Conservation (phyloP, 371 early-diverging fungal genomes). For the Apophysomyces trapeziformis region DNA sequence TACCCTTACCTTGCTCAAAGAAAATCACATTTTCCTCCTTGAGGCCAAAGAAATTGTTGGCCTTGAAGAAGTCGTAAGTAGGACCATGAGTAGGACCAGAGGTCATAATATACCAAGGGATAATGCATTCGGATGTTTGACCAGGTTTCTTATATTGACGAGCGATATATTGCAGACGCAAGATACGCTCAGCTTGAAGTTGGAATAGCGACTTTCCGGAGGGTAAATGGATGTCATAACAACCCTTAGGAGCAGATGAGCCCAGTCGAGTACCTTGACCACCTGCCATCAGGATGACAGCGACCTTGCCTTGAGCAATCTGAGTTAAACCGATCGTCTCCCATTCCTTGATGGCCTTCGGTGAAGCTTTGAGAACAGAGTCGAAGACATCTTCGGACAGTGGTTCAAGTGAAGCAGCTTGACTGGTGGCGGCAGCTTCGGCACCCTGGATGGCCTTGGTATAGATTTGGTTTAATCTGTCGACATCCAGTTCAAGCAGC, state of each 20-base stretch:
- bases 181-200: conserved; percentile 92
- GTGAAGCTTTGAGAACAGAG: conserved; percentile 65
- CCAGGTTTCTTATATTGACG: conserved; percentile 42
- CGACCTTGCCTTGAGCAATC: conserved; percentile 91
- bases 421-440: conserved; percentile 42
- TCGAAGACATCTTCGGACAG: conserved; percentile 79
- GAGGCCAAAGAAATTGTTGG: conserved; percentile 87
- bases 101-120: conserved; percentile 97
- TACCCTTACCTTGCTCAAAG: conserved; percentile 75
- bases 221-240: conserved; percentile 91
- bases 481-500: conserved; percentile 77
- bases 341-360: conserved; percentile 72
- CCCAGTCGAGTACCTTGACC: conserved; percentile 93
- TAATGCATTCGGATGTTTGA: conserved; percentile 46
- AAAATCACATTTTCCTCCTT: conserved; percentile 80
- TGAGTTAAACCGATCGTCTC: conserved; percentile 71
- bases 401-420: conserved; percentile 67
- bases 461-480: conserved; percentile 80
- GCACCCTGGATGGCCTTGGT: conserved; percentile 66
- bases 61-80: conserved; percentile 85
- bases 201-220: conserved; percentile 88
- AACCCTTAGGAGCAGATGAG: conserved; percentile 89
- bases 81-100: conserved; percentile 88
- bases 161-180: conserved; percentile 80
- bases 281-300: conserved; percentile 91